Percentiles rank a stretch among this genome's conserved stretches.
Evolutionary conservation across 2,329 filamentous ascomycete genomes (phyloP).

Genomic region (Aspergillus sp.): DNA sequence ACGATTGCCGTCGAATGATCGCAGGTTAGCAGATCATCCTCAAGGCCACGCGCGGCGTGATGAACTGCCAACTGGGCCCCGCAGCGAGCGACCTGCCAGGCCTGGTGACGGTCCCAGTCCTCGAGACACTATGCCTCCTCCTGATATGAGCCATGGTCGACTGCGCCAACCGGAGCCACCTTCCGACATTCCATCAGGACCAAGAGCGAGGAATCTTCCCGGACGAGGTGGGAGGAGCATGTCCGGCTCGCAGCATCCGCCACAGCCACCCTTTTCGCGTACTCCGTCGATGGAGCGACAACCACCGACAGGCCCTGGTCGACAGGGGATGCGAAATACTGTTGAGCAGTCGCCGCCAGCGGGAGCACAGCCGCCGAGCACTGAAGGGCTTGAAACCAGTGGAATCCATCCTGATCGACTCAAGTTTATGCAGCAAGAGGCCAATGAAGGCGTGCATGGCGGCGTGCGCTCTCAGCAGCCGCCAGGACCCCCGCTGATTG

Average conservation of each 20-base stretch:
- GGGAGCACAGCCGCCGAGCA: slow-evolving; percentile 23
- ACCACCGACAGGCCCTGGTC: slow-evolving; percentile 35
- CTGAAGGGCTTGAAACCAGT: slow-evolving; percentile 27
- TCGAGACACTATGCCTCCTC: slow-evolving; percentile 29
- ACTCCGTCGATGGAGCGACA: slow-evolving; percentile 28
- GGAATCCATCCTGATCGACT: slow-evolving; percentile 49
- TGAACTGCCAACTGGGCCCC: slow-evolving; percentile 46
- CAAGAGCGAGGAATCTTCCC: slow-evolving; percentile 35
- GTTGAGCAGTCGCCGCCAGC: slow-evolving; percentile 22
- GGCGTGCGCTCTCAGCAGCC: slow-evolving; percentile 15
- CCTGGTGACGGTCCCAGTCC: slow-evolving; percentile 21
- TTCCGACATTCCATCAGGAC: slow-evolving; percentile 46
- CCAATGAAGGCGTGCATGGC: slow-evolving; percentile 12
- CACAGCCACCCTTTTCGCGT: slow-evolving; percentile 10
- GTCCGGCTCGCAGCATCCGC: slow-evolving; percentile 17
- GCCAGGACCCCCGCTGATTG: slow-evolving; percentile 16
- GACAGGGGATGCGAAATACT: slow-evolving; percentile 26
- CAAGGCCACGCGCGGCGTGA: slow-evolving; percentile 27
- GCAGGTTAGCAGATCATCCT: slow-evolving; percentile 19
- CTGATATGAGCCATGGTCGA: slow-evolving; percentile 40
- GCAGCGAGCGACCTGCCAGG: slow-evolving; percentile 31
- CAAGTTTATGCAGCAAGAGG: slow-evolving; percentile 33
- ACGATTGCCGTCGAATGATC: slow-evolving; percentile 27
- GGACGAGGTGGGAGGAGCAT: slow-evolving; percentile 32
- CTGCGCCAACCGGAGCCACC: slow-evolving; percentile 31